Percentiles rank a stretch among this genome's conserved stretches.
phyloP scores from a whole-genome alignment of 2,329 filamentous ascomycete genomes.

The Stachybotrys chartarum region DNA sequence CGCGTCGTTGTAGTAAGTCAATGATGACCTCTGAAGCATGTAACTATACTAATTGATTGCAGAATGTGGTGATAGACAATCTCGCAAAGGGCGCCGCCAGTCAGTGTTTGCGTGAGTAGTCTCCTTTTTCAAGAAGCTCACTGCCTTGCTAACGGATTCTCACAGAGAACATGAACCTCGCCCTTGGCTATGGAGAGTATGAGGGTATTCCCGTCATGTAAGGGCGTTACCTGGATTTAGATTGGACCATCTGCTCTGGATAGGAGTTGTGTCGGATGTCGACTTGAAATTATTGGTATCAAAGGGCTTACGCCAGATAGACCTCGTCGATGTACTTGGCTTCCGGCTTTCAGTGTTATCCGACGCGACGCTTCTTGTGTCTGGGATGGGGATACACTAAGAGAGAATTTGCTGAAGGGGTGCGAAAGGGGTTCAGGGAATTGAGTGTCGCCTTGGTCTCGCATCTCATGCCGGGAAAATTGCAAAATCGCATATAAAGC shows the following conservation, averaged over 20 bases:
- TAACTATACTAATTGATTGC: not conserved
- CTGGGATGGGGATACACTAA: not conserved
- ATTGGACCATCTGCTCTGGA: not conserved
- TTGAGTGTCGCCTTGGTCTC: not conserved
- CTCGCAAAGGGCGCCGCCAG: constrained; percentile 86
- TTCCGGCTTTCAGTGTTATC: not conserved
- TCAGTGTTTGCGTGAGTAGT: constrained; percentile 73
- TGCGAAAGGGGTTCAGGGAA: not conserved
- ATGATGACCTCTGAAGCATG: not conserved
- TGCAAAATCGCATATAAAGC: too few relatives aligned
- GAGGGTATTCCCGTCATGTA: constrained; percentile 65
- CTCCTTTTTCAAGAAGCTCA: not conserved
- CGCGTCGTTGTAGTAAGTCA: constrained; percentile 56
- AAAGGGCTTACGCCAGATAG: not conserved
- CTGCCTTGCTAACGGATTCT: constrained; percentile 1
- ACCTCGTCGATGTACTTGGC: not conserved
- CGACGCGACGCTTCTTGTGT: not conserved
- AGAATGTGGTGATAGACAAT: constrained; percentile 80
- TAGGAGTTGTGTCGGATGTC: not conserved
- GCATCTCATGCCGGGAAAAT: not conserved
- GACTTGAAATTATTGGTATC: not conserved
- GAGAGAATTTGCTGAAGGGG: not conserved
- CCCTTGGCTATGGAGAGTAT: constrained; percentile 78
- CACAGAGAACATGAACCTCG: constrained; percentile 83
- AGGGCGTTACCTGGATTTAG: constrained; percentile 2